Evolutionary conservation across 345 rosid genomes (phyloP).

Genomic region (Gynandropsis gynandra): DNA sequence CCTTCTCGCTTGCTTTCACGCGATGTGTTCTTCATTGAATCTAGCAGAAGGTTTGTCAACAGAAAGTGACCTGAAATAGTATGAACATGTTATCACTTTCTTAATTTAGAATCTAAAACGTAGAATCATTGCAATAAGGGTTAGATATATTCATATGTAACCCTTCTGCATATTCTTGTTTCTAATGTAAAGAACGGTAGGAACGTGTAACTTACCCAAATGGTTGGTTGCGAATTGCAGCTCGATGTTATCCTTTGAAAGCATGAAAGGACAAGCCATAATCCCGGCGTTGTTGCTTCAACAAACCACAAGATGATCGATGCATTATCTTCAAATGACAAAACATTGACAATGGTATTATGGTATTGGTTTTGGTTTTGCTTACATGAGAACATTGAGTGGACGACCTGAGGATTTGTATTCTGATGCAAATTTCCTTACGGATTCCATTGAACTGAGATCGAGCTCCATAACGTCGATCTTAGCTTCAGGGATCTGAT

Average conservation of each 20-base stretch:
- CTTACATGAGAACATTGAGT: slow-evolving; percentile 46
- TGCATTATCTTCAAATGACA: background rate
- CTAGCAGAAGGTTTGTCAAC: slow-evolving; percentile 47
- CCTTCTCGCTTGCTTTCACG: slow-evolving; percentile 45
- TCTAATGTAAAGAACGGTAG: too few relatives aligned
- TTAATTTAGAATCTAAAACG: background rate
- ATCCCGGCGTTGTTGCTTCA: slow-evolving; percentile 64
- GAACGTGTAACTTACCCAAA: slow-evolving; percentile 41
- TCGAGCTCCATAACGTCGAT: slow-evolving; percentile 38
- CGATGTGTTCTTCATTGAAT: slow-evolving; percentile 47
- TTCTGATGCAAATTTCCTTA: slow-evolving; percentile 39
- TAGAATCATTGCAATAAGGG: too few relatives aligned
- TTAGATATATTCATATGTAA: too few relatives aligned
- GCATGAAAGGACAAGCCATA: slow-evolving; percentile 50
- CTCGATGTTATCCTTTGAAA: slow-evolving; percentile 45
- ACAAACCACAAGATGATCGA: background rate
- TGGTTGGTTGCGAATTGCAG: slow-evolving; percentile 58
- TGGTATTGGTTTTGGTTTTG: background rate
- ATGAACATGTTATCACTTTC: background rate
- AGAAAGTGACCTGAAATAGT: slow-evolving; percentile 57
- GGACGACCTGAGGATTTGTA: slow-evolving; percentile 34
- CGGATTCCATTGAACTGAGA: slow-evolving; percentile 31
- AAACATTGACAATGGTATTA: background rate
- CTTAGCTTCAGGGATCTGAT: slow-evolving; percentile 32
- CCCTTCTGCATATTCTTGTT: background rate